phyloP scores from a whole-genome alignment of 176 grass and related monocot genomes.

The Tillandsia leiboldiana region DNA sequence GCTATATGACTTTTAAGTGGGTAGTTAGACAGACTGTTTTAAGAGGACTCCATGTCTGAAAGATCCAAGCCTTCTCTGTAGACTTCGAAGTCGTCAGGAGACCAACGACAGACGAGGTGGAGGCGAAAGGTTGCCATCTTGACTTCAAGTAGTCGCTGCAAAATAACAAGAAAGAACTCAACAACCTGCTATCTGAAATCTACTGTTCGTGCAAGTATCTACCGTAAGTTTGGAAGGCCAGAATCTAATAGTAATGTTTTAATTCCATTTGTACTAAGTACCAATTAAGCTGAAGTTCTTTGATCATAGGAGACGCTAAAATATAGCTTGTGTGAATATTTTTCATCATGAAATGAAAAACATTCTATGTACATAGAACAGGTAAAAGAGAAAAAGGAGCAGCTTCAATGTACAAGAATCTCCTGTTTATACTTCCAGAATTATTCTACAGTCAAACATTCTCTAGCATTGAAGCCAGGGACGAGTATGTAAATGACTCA shows the following conservation, averaged over 20 bases:
- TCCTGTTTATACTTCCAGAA: no score
- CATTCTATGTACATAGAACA: no score
- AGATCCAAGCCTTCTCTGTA: conserved; percentile 62
- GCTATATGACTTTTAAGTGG: neutral
- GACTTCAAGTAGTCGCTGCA: conserved; percentile 49
- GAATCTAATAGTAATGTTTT: no score
- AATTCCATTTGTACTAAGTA: no score
- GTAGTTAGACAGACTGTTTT: conserved; percentile 1
- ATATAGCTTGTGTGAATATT: no score
- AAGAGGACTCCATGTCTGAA: conserved; percentile 48
- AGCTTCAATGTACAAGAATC: no score
- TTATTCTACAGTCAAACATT: no score
- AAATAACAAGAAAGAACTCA: conserved; percentile 1
- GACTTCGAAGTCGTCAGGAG: conserved; percentile 57
- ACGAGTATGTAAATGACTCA: neutral
- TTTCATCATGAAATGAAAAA: no score
- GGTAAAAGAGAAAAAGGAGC: no score
- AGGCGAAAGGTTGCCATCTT: conserved; percentile 86
- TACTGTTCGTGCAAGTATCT: no score
- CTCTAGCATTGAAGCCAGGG: neutral
- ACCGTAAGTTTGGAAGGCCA: no score
- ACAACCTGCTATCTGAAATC: neutral
- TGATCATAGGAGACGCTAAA: neutral
- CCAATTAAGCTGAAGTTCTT: no score
- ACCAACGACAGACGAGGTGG: conserved; percentile 69